Base-by-base conservation (phyloP, 2,329 filamentous ascomycete genomes). In the Thermoascus crustaceus region DNA sequence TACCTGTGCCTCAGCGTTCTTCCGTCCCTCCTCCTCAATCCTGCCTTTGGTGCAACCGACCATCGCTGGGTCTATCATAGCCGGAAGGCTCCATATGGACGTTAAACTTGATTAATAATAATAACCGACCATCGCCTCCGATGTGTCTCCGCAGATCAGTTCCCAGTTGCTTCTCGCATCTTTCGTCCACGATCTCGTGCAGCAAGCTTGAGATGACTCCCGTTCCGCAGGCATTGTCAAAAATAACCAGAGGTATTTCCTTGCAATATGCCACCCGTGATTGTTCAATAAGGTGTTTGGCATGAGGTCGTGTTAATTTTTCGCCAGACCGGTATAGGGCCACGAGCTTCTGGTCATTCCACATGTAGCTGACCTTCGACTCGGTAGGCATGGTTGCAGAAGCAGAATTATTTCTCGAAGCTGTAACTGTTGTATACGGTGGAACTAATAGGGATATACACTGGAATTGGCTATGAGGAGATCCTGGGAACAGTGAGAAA, bases 201-300 rank as follows among this genome's bases (percentile, higher is more conserved):
- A 75, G 45, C 17, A 66, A 51, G 6, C 66, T 62, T 1, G 66
- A 67, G 8, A 74, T 57, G 10, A 72, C 59, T 0, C 72, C 74
- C 3, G 63, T 60, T 0, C 73, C 73, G 37, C 73, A 76, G 5
- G 69, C 72, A 42, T 66, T 67, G 39, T 78, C 74, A 7, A 78
- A 49, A 16, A 76, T 40, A 5, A 53, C 44, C 2, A 60, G 42
- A 9, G 52, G 45, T 7, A 35, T 34, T 7, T 49, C 40, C 13
- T 41, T 39, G 7, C 43, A 30, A 16, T 46, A 36, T 2, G 46
- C 11, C 4, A 63, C 22, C 8, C 50, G 50, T 26, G 51, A 50
- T 20, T 56, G 52, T 4, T 52, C 39, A 20, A 63, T 36, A 7
- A 63, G 49, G 5, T 37, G 21, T 5, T 45, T 33, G 4, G 49